Base-by-base conservation (phyloP, 495 filamentous ascomycete genomes). In the Umbilicaria muhlenbergii region DNA sequence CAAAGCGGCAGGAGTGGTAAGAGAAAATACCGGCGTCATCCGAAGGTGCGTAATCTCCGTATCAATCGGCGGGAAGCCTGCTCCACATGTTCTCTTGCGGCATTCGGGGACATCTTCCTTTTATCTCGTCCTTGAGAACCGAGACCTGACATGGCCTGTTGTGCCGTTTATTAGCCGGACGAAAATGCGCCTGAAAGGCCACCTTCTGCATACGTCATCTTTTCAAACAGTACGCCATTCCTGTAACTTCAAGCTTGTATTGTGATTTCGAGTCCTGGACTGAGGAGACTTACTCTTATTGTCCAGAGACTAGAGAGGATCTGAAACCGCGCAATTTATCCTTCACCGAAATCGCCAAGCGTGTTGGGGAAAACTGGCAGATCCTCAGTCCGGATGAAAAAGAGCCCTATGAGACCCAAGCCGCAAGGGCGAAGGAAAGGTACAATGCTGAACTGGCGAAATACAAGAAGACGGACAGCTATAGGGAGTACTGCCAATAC, bases 311-410 rank as follows among this genome's bases (percentile, higher is more conserved):
- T 59, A 70, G 82, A 44, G 82, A 86, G 44, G 71, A 77, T 33
- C 61, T 87, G 18, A 83, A 80, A 51, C 78, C 74, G 5, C 75
- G 78, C 39, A 78, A 80, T 43, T 52, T 86, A 38, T 80, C 77
- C 7, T 87, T 87, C 57, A 83, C 83, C 8, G 82, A 85, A 44
- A 86, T 87, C 47, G 82, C 82, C 11, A 86, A 87, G 55, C 66
- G 81, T 5, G 83, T 87, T 3, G 82, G 82, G 13, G 83, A 86
- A 54, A 70, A 78, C 49, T 87, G 82, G 82, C 83, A 86, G 53
- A 73, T 71, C 36, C 61, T 87, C 5, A 61, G 68, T 11, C 65
- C 76, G 2, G 60, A 65, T 7, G 73, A 76, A 41, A 81, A 81
- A 52, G 82, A 85, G 52, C 69, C 70, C 5, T 87, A 72, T 46